These are phyloP conservation scores for Penicillium diatomitis DNA, from an alignment of 495 filamentous ascomycete species.

Conservation along the genomic window DNA sequence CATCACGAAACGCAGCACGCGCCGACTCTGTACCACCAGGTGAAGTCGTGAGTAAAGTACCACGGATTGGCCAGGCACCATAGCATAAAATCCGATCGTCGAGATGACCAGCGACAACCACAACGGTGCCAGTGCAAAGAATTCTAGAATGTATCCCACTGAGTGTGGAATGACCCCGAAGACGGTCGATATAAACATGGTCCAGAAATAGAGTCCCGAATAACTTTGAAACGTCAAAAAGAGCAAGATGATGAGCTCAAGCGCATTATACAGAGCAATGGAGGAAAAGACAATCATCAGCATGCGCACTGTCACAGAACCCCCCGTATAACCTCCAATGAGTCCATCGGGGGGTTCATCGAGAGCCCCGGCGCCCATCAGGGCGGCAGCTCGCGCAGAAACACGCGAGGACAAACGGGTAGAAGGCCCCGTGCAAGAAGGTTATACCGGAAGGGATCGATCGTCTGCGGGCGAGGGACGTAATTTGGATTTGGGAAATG, in stretches of 20 bases:
- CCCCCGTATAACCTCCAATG: slow-evolving; percentile 24
- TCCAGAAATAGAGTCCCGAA: slow-evolving; percentile 44
- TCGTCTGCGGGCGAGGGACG: not conserved
- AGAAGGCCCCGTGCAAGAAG: not conserved
- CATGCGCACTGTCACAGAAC: slow-evolving; percentile 23
- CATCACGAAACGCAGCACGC: slow-evolving; percentile 41
- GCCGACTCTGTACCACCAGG: slow-evolving; percentile 41
- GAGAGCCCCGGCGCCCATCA: slow-evolving; percentile 9
- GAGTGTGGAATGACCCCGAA: slow-evolving; percentile 46
- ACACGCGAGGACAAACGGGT: not conserved
- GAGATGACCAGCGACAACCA: slow-evolving; percentile 31
- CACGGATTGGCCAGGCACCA: slow-evolving; percentile 59
- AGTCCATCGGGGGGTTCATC: slow-evolving; percentile 25
- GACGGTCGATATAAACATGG: slow-evolving; percentile 30
- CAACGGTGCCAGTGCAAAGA: slow-evolving; percentile 34
- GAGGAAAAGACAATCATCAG: slow-evolving; percentile 40
- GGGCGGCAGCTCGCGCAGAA: not conserved
- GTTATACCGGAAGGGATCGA: not conserved
- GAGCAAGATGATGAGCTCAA: slow-evolving; percentile 39
- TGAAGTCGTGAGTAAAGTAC: slow-evolving; percentile 61
- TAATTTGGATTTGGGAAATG: slow-evolving; percentile 3
- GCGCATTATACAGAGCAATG: slow-evolving; percentile 43
- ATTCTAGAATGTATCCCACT: slow-evolving; percentile 46
- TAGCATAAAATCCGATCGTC: slow-evolving; percentile 48
- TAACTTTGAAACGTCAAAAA: slow-evolving; percentile 42